Evolutionary conservation across 2,329 filamentous ascomycete genomes (phyloP).

Genomic region (Volutella citrinella): DNA sequence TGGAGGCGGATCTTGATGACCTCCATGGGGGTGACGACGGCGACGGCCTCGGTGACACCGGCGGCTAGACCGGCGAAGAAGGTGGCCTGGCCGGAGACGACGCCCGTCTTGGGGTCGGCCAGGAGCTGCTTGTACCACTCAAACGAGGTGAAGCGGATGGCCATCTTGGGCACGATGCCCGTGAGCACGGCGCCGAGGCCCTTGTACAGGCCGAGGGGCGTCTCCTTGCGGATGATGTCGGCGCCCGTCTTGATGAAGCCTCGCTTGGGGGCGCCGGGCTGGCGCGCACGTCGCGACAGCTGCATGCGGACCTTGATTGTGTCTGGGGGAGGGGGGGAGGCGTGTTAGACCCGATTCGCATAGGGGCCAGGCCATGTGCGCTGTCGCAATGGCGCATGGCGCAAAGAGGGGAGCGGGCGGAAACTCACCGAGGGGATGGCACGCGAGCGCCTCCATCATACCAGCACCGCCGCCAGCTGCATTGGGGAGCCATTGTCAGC

Average conservation of each 20-base stretch:
- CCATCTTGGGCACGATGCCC: slow-evolving; percentile 98
- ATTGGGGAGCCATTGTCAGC: slow-evolving; percentile 1
- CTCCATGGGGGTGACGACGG: slow-evolving; percentile 97
- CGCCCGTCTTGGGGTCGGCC: slow-evolving; percentile 64
- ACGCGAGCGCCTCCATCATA: slow-evolving; percentile 98
- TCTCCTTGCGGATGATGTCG: slow-evolving; percentile 87
- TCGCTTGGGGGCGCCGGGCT: slow-evolving; percentile 78
- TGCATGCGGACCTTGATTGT: slow-evolving; percentile 99
- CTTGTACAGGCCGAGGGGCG: slow-evolving; percentile 92
- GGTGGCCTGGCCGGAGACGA: slow-evolving; percentile 68
- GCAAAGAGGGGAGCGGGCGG: slow-evolving; percentile 1
- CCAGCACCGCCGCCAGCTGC: slow-evolving; percentile 91
- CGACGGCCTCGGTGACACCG: slow-evolving; percentile 93
- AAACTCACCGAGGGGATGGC: slow-evolving; percentile 80
- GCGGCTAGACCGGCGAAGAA: slow-evolving; percentile 78
- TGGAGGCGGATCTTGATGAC: slow-evolving; percentile 98
- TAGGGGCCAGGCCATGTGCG: no score
- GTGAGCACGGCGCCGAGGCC: slow-evolving; percentile 95
- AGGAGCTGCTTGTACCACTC: slow-evolving; percentile 89
- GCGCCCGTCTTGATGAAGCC: slow-evolving; percentile 84
- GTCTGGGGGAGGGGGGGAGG: slow-evolving; percentile 47
- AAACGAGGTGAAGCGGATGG: slow-evolving; percentile 96
- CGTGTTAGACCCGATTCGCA: slow-evolving; percentile 1
- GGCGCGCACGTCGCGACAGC: slow-evolving; percentile 79
- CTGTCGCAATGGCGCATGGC: slow-evolving; percentile 7